These are phyloP conservation scores for Yarrowia hollandica DNA, from an alignment of 805 yeast genomes.

Conservation along the genomic window DNA sequence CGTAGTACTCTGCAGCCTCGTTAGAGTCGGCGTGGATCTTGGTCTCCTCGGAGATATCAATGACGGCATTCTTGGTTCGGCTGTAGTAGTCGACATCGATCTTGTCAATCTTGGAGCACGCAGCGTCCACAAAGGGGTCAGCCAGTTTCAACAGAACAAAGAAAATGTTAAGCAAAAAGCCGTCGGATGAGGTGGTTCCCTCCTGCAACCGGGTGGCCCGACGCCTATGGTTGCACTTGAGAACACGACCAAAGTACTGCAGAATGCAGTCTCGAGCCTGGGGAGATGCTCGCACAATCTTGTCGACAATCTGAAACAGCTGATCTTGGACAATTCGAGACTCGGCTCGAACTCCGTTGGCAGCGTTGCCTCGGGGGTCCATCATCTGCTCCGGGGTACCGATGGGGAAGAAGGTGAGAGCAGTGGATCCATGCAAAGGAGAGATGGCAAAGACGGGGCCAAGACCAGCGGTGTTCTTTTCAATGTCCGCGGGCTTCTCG, in stretches of 20 bases:
- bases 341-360: constrained; percentile 37
- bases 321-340: constrained; percentile 47
- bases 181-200: constrained; percentile 68
- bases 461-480: constrained; percentile 56
- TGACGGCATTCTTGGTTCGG: constrained; percentile 46
- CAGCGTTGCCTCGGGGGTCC: constrained; percentile 31
- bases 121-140: constrained; percentile 76
- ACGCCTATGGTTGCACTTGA: constrained; percentile 84
- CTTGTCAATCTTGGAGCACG: constrained; percentile 67
- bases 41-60: constrained; percentile 78
- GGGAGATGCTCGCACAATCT: constrained; percentile 70
- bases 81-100: constrained; percentile 72
- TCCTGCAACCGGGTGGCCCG: constrained; percentile 64
- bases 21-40: constrained; percentile 72
- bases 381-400: constrained; percentile 23
- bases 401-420: constrained; percentile 21
- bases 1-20: constrained; percentile 62
- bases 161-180: constrained; percentile 76
- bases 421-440: constrained; percentile 51
- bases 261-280: constrained; percentile 64
- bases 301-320: constrained; percentile 68
- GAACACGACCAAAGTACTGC: constrained; percentile 66
- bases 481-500: constrained; percentile 54
- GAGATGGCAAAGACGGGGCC: constrained; percentile 79
- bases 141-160: constrained; percentile 68